Conservation (phyloP, 768 basidiomycete species). For the Naematelia aurantialba region DNA sequence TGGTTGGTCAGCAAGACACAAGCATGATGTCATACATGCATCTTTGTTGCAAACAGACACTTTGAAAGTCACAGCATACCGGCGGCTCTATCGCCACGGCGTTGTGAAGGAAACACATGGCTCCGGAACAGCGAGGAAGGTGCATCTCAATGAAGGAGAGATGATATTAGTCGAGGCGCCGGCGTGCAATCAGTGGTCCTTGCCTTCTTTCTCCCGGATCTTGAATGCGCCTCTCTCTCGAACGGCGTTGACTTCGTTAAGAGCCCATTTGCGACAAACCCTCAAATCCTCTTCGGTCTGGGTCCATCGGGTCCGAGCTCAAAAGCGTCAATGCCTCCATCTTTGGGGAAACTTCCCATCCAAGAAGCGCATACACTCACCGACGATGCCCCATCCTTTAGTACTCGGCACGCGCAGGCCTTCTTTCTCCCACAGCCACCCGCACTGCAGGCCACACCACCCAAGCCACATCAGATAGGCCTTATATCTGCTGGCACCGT, state of each 20-base stretch:
- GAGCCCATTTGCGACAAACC: conserved; percentile 53
- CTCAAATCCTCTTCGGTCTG: conserved; percentile 42
- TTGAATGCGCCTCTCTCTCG: conserved; percentile 65
- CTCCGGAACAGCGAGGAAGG: too few species aligned
- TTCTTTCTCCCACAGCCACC: conserved; percentile 85
- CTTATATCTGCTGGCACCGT: conserved; percentile 65
- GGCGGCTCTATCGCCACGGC: too few species aligned
- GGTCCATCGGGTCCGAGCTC: conserved; percentile 49
- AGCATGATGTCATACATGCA: too few species aligned
- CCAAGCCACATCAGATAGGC: conserved; percentile 86
- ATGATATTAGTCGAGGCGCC: too few species aligned
- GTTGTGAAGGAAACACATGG: too few species aligned
- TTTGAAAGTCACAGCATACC: too few species aligned
- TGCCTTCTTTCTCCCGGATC: conserved; percentile 50
- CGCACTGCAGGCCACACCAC: conserved; percentile 64
- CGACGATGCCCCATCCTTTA: conserved; percentile 85
- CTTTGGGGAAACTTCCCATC: too few species aligned
- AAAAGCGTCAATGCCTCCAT: too few species aligned
- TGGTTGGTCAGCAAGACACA: too few species aligned
- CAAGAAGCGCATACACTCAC: too few species aligned
- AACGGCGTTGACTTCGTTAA: conserved; percentile 60
- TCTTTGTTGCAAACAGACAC: too few species aligned
- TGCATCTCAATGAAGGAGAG: too few species aligned
- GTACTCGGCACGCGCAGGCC: conserved; percentile 85
- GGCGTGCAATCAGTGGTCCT: conserved; percentile 31